phyloP scores from a whole-genome alignment of 164 flowering plant genomes.

The Buxus sempervirens region DNA sequence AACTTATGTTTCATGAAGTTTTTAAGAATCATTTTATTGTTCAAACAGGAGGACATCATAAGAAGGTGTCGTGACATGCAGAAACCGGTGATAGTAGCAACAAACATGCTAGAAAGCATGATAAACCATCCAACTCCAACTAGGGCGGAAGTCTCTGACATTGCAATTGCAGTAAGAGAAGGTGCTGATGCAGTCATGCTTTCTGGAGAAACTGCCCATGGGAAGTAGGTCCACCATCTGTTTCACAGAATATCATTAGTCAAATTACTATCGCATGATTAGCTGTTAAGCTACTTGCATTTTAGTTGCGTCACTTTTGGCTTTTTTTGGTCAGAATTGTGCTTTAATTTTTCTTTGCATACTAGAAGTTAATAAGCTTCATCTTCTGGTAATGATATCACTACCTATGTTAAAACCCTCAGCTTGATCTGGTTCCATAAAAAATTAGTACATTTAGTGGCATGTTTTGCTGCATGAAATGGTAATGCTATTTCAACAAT shows the following conservation, averaged over 20 bases:
- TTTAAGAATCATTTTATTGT: neutral
- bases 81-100: slow-evolving; percentile 98
- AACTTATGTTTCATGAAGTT: neutral
- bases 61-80: slow-evolving; percentile 80
- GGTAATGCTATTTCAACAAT: no score
- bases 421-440: neutral
- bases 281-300: neutral
- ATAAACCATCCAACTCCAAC: slow-evolving; percentile 96
- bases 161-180: slow-evolving; percentile 95
- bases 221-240: slow-evolving; percentile 64
- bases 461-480: neutral
- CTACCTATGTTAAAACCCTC: neutral
- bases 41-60: slow-evolving; percentile 81
- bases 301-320: neutral
- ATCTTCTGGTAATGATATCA: neutral
- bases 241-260: neutral
- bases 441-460: neutral
- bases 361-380: neutral
- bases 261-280: neutral
- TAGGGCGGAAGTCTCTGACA: slow-evolving; percentile 98
- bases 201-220: slow-evolving; percentile 99
- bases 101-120: slow-evolving; percentile 99
- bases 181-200: slow-evolving; percentile 99
- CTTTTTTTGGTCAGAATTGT: no score
- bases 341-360: neutral